phyloP scores from a whole-genome alignment of 352 stramenopile genomes.

The Globisporangium parvum region DNA sequence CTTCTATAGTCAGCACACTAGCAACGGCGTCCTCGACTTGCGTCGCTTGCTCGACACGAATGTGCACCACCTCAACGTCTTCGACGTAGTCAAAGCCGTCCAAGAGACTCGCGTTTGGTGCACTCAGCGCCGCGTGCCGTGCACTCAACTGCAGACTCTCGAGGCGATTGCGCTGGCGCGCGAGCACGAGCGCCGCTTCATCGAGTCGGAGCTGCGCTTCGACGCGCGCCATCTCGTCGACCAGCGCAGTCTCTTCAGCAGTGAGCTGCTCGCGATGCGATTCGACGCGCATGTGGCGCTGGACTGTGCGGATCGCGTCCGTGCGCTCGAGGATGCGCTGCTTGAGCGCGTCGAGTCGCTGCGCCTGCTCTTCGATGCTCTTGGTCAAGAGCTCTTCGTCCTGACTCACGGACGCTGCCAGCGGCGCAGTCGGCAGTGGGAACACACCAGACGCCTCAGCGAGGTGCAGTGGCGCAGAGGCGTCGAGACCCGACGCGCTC shows the following conservation, averaged over 20 bases:
- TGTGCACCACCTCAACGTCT: not conserved
- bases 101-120: slow-evolving; percentile 5
- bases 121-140: slow-evolving; percentile 15
- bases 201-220: slow-evolving; percentile 33
- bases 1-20: not conserved
- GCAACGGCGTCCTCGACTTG: not conserved
- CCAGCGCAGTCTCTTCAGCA: slow-evolving; percentile 37
- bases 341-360: slow-evolving; percentile 41
- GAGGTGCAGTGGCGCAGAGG: not conserved
- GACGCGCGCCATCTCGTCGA: slow-evolving; percentile 38
- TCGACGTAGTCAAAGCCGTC: slow-evolving; percentile 35
- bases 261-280: slow-evolving; percentile 35
- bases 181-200: slow-evolving; percentile 30
- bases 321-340: slow-evolving; percentile 36
- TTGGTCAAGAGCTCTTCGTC: slow-evolving; percentile 41
- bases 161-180: slow-evolving; percentile 39
- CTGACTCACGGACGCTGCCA: slow-evolving; percentile 15
- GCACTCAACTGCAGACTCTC: slow-evolving; percentile 37
- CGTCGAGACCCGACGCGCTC: not conserved
- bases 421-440: slow-evolving; percentile 1
- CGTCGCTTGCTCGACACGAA: not conserved
- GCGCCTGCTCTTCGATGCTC: slow-evolving; percentile 59
- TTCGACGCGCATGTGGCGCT: slow-evolving; percentile 49
- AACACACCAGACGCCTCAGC: not conserved
- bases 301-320: slow-evolving; percentile 28